Evolutionary conservation across 2,329 filamentous ascomycete species (phyloP).

Genomic region (Cladobotryum protrusum): DNA sequence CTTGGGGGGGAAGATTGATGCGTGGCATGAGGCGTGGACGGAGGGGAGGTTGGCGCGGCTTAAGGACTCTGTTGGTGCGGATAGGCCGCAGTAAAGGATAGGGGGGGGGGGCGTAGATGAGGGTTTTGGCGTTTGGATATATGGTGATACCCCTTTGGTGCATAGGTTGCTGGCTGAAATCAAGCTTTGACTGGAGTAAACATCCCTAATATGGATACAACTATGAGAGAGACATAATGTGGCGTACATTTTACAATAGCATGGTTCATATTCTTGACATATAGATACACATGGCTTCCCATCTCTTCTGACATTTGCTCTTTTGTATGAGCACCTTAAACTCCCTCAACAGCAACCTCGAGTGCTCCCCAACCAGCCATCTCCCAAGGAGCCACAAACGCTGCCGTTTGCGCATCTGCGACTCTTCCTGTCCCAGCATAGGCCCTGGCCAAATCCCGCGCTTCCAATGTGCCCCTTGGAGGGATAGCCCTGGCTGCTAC

Average conservation of each 20-base stretch:
- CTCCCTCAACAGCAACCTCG: slow-evolving; percentile 22
- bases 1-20: slow-evolving; percentile 83
- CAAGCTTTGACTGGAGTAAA: background rate
- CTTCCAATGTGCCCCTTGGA: slow-evolving; percentile 61
- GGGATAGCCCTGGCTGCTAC: slow-evolving; percentile 72
- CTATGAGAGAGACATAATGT: background rate
- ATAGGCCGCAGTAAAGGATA: slow-evolving; percentile 11
- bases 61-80: slow-evolving; percentile 49
- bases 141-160: slow-evolving; percentile 8
- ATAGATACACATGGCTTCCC: background rate
- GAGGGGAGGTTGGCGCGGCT: slow-evolving; percentile 64
- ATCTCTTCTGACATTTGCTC: background rate
- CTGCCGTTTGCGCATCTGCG: slow-evolving; percentile 68
- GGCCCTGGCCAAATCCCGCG: slow-evolving; percentile 63
- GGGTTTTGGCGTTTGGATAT: slow-evolving; percentile 5
- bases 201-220: background rate
- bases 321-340: slow-evolving; percentile 11
- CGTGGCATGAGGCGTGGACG: slow-evolving; percentile 71
- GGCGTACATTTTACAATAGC: background rate
- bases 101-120: background rate
- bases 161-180: too few relatives aligned
- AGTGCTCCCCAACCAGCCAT: slow-evolving; percentile 58
- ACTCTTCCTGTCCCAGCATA: slow-evolving; percentile 67
- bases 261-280: background rate
- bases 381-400: slow-evolving; percentile 78